phyloP scores from a whole-genome alignment of 495 filamentous ascomycete genomes.

The Aspergillus egyptiacus region DNA sequence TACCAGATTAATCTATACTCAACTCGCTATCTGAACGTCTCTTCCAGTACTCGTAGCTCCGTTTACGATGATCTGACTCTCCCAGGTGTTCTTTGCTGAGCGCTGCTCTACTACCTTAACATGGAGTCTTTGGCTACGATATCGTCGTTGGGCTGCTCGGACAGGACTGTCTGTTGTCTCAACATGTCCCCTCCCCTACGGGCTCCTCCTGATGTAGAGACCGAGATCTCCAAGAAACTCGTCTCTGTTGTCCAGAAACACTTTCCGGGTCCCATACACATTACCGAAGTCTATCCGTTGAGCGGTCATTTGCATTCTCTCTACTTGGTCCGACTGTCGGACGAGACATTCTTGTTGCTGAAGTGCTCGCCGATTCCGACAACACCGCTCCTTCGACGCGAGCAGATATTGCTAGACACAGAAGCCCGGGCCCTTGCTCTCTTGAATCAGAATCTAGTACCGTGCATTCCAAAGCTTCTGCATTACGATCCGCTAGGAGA shows the following conservation, averaged over 20 bases:
- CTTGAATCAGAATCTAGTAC: constrained; percentile 36
- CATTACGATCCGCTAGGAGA: constrained; percentile 41
- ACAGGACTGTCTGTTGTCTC: not conserved
- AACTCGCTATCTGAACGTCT: not conserved
- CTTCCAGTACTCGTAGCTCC: not conserved
- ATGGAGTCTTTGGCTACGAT: not conserved
- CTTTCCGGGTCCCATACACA: constrained; percentile 33
- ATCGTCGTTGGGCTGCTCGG: not conserved
- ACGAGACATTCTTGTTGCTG: constrained; percentile 47
- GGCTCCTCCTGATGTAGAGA: constrained; percentile 14
- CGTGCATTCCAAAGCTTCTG: constrained; percentile 48
- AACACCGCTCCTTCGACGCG: constrained; percentile 52
- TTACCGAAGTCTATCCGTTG: constrained; percentile 43
- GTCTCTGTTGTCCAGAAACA: constrained; percentile 37
- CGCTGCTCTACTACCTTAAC: not conserved
- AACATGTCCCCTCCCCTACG: constrained; percentile 17
- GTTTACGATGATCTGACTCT: not conserved
- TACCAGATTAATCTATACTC: not conserved
- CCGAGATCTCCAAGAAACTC: constrained; percentile 24
- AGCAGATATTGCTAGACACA: constrained; percentile 48
- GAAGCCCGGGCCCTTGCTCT: constrained; percentile 51
- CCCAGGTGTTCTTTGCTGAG: not conserved
- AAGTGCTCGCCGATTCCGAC: constrained; percentile 48
- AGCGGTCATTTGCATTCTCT: constrained; percentile 48
- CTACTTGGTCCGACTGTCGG: constrained; percentile 48